Base-by-base conservation (phyloP, 2,329 filamentous ascomycete genomes). In the Phialophora verrucosa region DNA sequence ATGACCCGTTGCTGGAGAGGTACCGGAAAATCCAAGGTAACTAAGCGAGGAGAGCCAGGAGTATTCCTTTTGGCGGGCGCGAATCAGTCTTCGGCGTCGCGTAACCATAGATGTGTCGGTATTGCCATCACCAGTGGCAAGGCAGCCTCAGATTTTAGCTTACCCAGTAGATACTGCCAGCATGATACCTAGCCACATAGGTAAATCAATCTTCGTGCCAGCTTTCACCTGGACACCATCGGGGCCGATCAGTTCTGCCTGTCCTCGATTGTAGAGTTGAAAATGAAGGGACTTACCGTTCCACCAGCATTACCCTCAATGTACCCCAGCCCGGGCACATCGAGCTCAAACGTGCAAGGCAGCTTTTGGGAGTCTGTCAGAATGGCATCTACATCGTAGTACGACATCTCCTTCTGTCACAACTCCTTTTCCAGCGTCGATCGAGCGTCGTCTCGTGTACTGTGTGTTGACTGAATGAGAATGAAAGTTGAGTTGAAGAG, bases 101-200 rank as follows among this genome's bases (percentile, higher is more conserved):
- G 17, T 7, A n/a, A 4, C 6, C 38, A 2, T 44, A 4, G 14
- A 14, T 3, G 11, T 4, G 11, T 14, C 14, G 11, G 14, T 38
- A 38, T 14, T 14, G 11, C 11, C 35, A 2, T 12, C 35, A 38
- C 14, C 10, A 14, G 35, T 12, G 14, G 17, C 11, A 54, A 1
- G 23, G 38, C 2, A 7, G 44, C 25, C 27, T 65, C 47, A 3
- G 27, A 20, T n/a, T 51, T 51, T 42, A 31, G 71, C 74, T 72
- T 77, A 84, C 83, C 82, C 78, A 61, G 79, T 80, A 11, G 79
- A 80, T 7, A 96, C 86, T 32, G 92, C 91, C 60, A 99, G 90
- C 86, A 97, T 94, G 78, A 97, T 92, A 72, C 91, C 93, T 12
- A 99, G 88, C 95, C 95, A 99, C 71, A 98, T 85, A 1, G 95